These are phyloP conservation scores for Phoma sp. DNA, from an alignment of 2,329 filamentous ascomycete genomes.

Conservation along the genomic window DNA sequence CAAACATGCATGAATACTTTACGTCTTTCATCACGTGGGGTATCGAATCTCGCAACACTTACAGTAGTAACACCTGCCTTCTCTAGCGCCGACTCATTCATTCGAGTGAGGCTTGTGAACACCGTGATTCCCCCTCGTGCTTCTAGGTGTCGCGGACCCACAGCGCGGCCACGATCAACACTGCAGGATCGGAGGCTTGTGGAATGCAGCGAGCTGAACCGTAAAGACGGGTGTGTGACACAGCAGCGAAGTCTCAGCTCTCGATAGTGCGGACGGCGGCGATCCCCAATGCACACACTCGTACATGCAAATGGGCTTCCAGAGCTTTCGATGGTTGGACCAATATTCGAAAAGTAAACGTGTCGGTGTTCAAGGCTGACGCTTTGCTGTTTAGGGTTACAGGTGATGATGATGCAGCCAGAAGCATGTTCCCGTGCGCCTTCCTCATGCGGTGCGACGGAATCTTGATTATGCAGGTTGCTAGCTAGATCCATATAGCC, in stretches of 20 bases:
- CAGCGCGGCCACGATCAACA: constrained; percentile 2
- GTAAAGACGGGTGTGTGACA: constrained; percentile 4
- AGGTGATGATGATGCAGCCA: constrained; percentile 9
- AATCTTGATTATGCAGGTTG: constrained; percentile 10
- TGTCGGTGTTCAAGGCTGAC: constrained; percentile 13
- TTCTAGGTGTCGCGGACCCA: constrained; percentile 2
- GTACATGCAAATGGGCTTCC: constrained; percentile 3
- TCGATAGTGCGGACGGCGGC: not conserved
- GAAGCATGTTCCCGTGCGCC: constrained; percentile 6
- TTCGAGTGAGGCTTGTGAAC: not conserved
- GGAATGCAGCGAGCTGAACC: constrained; percentile 16
- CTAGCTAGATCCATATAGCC: not conserved
- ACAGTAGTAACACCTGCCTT: not conserved
- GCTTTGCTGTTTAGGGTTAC: constrained; percentile 14
- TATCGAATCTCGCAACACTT: not conserved
- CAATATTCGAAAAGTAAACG: constrained; percentile 17
- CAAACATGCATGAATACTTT: not conserved
- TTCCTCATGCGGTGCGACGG: constrained; percentile 7
- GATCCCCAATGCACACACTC: not conserved
- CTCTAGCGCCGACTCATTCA: not conserved
- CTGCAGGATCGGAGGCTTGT: constrained; percentile 10
- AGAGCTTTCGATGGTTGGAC: constrained; percentile 21
- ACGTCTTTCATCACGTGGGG: not conserved
- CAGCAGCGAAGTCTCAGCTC: constrained; percentile 3
- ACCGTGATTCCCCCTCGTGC: not conserved